phyloP scores from a whole-genome alignment of 495 filamentous ascomycete genomes.

The Penicillium pulvis region DNA sequence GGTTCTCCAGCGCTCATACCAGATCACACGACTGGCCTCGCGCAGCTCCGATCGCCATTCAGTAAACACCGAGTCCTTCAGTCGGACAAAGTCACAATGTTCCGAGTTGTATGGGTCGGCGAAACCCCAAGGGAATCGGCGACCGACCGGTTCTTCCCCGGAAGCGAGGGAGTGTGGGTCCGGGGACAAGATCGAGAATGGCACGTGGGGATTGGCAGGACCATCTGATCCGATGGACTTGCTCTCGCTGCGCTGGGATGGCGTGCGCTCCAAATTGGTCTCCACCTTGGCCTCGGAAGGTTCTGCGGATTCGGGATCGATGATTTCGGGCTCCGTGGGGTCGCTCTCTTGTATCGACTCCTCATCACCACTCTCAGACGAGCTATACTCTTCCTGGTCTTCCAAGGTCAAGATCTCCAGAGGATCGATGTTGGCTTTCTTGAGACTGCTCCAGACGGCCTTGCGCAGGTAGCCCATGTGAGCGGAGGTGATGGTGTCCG shows the following conservation, averaged over 20 bases:
- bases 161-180: constrained; percentile 81
- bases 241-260: constrained; percentile 32
- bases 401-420: constrained; percentile 83
- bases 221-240: constrained; percentile 25
- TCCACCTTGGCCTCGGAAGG: constrained; percentile 26
- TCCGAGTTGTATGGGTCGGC: constrained; percentile 86
- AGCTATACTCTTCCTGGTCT: constrained; percentile 68
- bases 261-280: constrained; percentile 8
- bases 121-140: constrained; percentile 94
- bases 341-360: constrained; percentile 29
- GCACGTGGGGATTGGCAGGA: constrained; percentile 54
- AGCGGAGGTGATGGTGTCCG: constrained; percentile 88
- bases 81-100: constrained; percentile 91
- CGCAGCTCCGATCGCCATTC: constrained; percentile 93
- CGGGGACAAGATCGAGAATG: constrained; percentile 90
- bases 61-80: constrained; percentile 88
- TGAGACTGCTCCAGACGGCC: constrained; percentile 84
- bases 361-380: constrained; percentile 59
- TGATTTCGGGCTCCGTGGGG: constrained; percentile 32
- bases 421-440: constrained; percentile 83
- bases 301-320: constrained; percentile 17
- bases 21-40: constrained; percentile 87
- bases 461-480: constrained; percentile 95
- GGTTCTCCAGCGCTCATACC: constrained; percentile 97
- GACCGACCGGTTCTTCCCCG: constrained; percentile 59